These are phyloP conservation scores for Fusarium torreyae DNA, from an alignment of 2,329 filamentous ascomycete genomes.

Conservation along the genomic window DNA sequence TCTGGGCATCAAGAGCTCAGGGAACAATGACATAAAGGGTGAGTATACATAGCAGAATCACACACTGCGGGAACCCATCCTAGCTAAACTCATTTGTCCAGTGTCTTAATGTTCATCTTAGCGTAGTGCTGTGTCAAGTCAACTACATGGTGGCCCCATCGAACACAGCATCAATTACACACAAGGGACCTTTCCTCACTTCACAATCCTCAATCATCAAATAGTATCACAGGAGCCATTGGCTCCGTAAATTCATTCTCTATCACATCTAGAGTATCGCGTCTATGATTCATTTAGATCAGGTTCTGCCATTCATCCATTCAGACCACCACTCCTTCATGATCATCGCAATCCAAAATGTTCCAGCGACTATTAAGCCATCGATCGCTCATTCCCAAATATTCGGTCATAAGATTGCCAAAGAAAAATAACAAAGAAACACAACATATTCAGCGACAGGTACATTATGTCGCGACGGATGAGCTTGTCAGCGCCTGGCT, in stretches of 20 bases:
- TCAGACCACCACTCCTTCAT: conserved; percentile 18
- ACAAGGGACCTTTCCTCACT: not conserved
- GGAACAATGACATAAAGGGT: too few relatives aligned
- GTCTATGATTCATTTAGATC: conserved; percentile 35
- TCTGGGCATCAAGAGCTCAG: too few relatives aligned
- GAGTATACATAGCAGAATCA: too few relatives aligned
- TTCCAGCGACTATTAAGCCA: conserved; percentile 23
- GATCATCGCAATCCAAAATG: conserved; percentile 23
- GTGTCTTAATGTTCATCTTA: too few relatives aligned
- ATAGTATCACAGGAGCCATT: conserved; percentile 2
- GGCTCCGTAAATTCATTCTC: conserved; percentile 36
- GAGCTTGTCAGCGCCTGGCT: conserved; percentile 42
- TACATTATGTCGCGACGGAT: conserved; percentile 23
- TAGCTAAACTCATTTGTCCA: too few relatives aligned
- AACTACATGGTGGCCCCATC: not conserved
- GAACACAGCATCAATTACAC: too few relatives aligned
- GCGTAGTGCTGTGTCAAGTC: too few relatives aligned
- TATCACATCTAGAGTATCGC: conserved; percentile 42
- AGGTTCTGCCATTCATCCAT: conserved; percentile 4
- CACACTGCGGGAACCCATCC: too few relatives aligned
- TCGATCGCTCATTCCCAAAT: conserved; percentile 3
- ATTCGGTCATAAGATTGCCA: not conserved
- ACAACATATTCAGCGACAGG: not conserved
- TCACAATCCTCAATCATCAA: not conserved
- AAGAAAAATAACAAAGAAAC: conserved; percentile 3